A percentile compares a stretch with the other conserved stretches of the same genome.
Conservation (phyloP, 352 stramenopile genomes). For the Phytophthora megakarya region DNA sequence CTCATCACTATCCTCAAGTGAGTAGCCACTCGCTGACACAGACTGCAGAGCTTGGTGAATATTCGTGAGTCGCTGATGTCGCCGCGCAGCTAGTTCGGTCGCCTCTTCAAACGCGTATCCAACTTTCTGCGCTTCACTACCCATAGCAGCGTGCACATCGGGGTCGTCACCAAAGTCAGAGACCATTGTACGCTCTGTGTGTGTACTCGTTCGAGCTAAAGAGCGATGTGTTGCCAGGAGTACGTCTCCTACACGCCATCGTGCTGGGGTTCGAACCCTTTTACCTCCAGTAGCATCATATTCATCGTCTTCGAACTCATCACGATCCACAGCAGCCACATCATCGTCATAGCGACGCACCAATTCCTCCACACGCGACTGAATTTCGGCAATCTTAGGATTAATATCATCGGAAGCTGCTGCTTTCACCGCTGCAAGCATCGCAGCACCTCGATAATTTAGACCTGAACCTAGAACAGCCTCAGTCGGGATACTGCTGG, state of each 20-base stretch:
- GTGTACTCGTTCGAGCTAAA: conserved; percentile 57
- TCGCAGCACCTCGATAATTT: conserved; percentile 17
- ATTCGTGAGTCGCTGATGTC: conserved; percentile 29
- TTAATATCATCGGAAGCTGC: conserved; percentile 22
- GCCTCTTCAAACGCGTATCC: conserved; percentile 41
- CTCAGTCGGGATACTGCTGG: neutral
- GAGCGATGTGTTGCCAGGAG: conserved; percentile 66
- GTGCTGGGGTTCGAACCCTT: conserved; percentile 34
- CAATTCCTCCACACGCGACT: conserved; percentile 70
- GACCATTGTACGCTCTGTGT: conserved; percentile 57
- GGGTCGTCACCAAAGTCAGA: conserved; percentile 60
- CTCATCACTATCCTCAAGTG: conserved; percentile 8
- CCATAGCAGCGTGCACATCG: conserved; percentile 49
- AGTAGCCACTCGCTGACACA: conserved; percentile 29
- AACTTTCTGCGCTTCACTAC: conserved; percentile 41
- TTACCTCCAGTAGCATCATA: conserved; percentile 32
- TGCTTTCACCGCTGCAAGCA: conserved; percentile 11
- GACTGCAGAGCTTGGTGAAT: conserved; percentile 57
- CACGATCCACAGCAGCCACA: conserved; percentile 18
- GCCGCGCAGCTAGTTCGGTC: conserved; percentile 35
- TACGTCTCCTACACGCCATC: conserved; percentile 69
- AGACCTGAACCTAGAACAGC: neutral
- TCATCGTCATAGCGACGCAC: conserved; percentile 68
- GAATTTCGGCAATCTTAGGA: conserved; percentile 66
- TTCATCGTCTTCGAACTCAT: conserved; percentile 36